Conservation (phyloP, 2,329 filamentous ascomycete species). For the Calonectria hongkongensis region DNA sequence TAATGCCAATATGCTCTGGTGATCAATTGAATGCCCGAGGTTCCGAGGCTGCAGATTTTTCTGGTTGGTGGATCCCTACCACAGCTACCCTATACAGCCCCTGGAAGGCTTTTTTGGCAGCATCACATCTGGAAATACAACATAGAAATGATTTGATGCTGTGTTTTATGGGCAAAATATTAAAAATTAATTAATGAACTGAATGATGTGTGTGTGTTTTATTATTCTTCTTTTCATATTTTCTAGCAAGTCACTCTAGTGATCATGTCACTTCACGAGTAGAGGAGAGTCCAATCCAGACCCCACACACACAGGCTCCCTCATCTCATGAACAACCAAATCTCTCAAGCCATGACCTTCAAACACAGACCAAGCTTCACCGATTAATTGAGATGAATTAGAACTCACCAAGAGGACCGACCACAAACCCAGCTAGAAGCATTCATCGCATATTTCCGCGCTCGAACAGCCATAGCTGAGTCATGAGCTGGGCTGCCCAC, state of each 20-base stretch:
- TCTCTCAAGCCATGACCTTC: background rate
- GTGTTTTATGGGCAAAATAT: no score
- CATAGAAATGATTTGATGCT: no score
- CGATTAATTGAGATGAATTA: background rate
- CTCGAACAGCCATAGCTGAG: background rate
- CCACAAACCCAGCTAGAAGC: background rate
- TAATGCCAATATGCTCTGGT: background rate
- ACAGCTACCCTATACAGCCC: background rate
- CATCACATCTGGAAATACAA: background rate
- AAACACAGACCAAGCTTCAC: background rate
- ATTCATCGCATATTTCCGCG: background rate
- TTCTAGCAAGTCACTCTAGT: no score
- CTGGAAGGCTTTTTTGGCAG: background rate
- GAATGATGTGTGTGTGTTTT: no score
- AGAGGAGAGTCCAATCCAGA: no score
- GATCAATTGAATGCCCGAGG: background rate
- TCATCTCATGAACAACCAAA: background rate
- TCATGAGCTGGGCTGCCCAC: background rate
- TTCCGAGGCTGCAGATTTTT: background rate
- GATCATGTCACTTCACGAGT: no score
- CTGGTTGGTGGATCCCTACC: background rate
- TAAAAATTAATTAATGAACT: no score
- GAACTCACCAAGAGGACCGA: background rate
- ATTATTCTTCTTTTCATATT: no score
- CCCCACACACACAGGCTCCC: no score